Percentiles rank a stretch among this genome's conserved stretches.
Evolutionary conservation across 2,329 filamentous ascomycete species (phyloP).

Genomic region (Rutstroemia sp.): DNA sequence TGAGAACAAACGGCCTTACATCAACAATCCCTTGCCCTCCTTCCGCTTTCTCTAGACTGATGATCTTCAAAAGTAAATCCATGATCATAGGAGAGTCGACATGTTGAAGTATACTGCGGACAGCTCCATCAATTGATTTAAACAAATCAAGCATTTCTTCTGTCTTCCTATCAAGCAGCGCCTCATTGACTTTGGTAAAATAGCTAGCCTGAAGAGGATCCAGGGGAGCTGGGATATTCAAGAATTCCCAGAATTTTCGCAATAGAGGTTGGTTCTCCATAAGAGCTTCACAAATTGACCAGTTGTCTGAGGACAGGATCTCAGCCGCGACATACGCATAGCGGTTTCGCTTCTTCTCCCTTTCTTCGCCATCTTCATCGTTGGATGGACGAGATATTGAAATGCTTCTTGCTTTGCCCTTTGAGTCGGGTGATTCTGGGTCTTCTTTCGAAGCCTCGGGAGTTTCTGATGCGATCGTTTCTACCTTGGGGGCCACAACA

Average conservation of each 20-base stretch:
- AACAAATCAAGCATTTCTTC: conserved; percentile 92
- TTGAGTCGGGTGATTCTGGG: conserved; percentile 43
- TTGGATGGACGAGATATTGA: conserved; percentile 42
- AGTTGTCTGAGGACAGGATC: conserved; percentile 89
- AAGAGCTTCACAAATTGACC: conserved; percentile 90
- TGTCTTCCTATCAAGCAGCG: conserved; percentile 95
- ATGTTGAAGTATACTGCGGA: conserved; percentile 81
- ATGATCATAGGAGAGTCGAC: conserved; percentile 98
- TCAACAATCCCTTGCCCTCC: conserved; percentile 90
- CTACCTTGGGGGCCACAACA: conserved; percentile 73
- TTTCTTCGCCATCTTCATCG: conserved; percentile 59
- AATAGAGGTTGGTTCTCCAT: conserved; percentile 76
- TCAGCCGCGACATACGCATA: conserved; percentile 93
- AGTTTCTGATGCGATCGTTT: conserved; percentile 45
- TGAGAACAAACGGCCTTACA: conserved; percentile 43
- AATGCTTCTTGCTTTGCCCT: conserved; percentile 40
- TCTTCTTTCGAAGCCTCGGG: conserved; percentile 46
- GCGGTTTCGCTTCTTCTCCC: conserved; percentile 84
- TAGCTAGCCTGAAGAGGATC: conserved; percentile 94
- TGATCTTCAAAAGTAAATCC: conserved; percentile 94
- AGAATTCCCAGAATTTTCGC: conserved; percentile 83
- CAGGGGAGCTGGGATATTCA: conserved; percentile 75
- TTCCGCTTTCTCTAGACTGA: conserved; percentile 88
- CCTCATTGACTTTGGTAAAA: conserved; percentile 98
- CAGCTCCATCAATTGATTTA: conserved; percentile 72